These are phyloP conservation scores for Aspergillus nidulans DNA, from an alignment of 495 filamentous ascomycete genomes.

Conservation along the genomic window DNA sequence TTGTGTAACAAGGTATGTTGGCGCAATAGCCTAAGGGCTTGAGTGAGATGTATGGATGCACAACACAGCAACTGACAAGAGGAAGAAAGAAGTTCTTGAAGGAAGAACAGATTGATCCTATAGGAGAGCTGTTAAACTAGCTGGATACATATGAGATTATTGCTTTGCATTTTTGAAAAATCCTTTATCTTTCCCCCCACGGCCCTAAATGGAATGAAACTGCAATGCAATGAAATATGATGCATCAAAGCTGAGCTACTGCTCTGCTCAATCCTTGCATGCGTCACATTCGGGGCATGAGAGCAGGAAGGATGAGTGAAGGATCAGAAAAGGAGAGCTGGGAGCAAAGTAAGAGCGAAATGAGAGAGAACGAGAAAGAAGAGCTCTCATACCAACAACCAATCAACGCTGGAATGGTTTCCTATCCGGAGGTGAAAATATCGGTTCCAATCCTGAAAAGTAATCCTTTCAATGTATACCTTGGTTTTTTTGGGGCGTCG, in stretches of 20 bases:
- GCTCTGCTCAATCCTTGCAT: not conserved
- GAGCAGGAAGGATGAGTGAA: not conserved
- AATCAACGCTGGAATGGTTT: not conserved
- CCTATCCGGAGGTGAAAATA: constrained; percentile 1
- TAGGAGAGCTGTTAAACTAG: not conserved
- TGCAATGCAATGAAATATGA: not conserved
- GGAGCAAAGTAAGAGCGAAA: not conserved
- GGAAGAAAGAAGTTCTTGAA: not conserved
- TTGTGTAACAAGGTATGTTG: not conserved
- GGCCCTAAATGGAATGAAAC: not conserved
- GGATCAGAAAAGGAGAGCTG: not conserved
- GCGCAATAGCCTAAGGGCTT: not conserved
- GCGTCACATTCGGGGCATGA: not conserved
- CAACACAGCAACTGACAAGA: not conserved
- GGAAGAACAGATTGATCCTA: not conserved
- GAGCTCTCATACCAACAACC: constrained; percentile 8
- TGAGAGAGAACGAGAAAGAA: not conserved
- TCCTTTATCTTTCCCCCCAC: not conserved
- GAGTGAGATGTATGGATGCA: not conserved
- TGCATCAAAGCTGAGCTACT: not conserved
- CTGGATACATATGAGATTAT: not conserved
- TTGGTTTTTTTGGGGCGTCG: not conserved
- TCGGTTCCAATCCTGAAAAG: not conserved
- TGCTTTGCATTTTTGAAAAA: not conserved
- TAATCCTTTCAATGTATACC: not conserved